phyloP scores from a whole-genome alignment of 306 rosid species.

The Sesbania bispinosa region DNA sequence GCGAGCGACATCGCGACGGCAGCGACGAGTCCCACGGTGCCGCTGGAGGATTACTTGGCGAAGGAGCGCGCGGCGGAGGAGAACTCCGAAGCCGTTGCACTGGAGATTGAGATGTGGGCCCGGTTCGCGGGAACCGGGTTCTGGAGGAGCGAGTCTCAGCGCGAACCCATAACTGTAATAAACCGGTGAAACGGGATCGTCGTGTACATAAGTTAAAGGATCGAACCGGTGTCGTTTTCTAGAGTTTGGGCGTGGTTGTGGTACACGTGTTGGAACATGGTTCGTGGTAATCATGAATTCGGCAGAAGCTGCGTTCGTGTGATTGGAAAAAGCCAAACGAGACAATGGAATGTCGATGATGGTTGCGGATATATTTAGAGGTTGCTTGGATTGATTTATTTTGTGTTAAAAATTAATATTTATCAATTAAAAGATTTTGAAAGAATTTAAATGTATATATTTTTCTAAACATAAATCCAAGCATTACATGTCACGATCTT shows the following conservation, averaged over 20 bases:
- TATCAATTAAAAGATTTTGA: no score
- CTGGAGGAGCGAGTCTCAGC: constrained; percentile 67
- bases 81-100: constrained; percentile 22
- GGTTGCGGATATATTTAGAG: no score
- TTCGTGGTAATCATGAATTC: not conserved
- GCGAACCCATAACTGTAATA: constrained; percentile 30
- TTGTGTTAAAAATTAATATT: no score
- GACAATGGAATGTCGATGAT: not conserved
- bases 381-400: not conserved
- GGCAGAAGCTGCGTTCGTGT: not conserved
- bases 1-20: not conserved
- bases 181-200: not conserved
- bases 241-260: no score
- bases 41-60: not conserved
- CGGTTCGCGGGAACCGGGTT: constrained; percentile 63
- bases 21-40: no score
- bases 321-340: not conserved
- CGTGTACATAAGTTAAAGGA: no score
- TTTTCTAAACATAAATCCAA: no score
- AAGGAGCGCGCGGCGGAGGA: not conserved
- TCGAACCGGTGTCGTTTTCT: not conserved
- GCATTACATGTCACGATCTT: no score
- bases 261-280: no score
- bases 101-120: constrained; percentile 77
- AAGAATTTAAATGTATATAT: no score